Evolutionary conservation across 768 basidiomycete genomes (phyloP).

Genomic region (Hemileccinum rubropunctum): DNA sequence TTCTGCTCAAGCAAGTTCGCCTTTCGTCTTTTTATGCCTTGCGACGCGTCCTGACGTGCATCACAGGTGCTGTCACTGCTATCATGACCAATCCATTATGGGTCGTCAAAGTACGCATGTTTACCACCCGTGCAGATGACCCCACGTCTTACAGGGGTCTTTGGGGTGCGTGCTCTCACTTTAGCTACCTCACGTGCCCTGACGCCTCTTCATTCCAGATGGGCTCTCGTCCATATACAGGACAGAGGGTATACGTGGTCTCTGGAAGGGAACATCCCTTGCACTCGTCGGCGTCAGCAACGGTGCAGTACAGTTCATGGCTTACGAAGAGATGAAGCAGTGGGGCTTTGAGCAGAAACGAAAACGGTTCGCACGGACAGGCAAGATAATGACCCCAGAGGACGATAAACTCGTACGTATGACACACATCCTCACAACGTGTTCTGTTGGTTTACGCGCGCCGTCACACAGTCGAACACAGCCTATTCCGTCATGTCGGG

Average conservation of each 20-base stretch:
- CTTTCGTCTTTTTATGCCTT: conserved; percentile 18
- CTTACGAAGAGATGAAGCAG: conserved; percentile 93
- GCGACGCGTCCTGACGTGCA: conserved; percentile 11
- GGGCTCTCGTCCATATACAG: conserved; percentile 70
- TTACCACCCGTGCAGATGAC: conserved; percentile 69
- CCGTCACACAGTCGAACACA: conserved; percentile 67
- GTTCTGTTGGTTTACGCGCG: neutral
- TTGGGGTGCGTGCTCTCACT: conserved; percentile 48
- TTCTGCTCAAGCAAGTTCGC: conserved; percentile 95
- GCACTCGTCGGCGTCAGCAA: conserved; percentile 92
- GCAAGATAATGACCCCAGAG: conserved; percentile 62
- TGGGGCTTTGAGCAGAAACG: conserved; percentile 83
- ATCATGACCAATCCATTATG: conserved; percentile 96
- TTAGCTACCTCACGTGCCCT: neutral
- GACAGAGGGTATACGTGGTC: conserved; percentile 73
- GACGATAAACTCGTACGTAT: conserved; percentile 82
- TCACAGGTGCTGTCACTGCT: conserved; percentile 85
- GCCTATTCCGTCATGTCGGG: conserved; percentile 93
- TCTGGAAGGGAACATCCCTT: conserved; percentile 85
- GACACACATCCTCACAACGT: neutral
- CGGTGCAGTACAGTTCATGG: conserved; percentile 93
- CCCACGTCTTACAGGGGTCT: conserved; percentile 76
- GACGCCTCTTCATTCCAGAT: conserved; percentile 36
- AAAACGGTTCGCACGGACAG: conserved; percentile 55
- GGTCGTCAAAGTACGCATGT: conserved; percentile 98